Evolutionary conservation across 495 filamentous ascomycete genomes (phyloP).

Genomic region (Staphylotrichum tortipilum): DNA sequence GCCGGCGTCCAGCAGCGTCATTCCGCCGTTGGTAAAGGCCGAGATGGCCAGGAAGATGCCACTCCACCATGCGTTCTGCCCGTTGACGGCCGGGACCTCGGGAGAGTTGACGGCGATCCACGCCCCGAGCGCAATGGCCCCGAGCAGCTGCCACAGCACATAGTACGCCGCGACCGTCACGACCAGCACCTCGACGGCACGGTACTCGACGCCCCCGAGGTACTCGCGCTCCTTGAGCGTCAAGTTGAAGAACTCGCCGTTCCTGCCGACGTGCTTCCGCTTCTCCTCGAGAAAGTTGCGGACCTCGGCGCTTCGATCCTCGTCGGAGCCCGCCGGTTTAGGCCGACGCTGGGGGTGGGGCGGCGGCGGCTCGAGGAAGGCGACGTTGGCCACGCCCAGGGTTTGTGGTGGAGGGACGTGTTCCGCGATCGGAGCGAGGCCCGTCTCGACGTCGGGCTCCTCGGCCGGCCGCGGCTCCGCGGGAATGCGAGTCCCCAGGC

Average conservation of each 20-base stretch:
- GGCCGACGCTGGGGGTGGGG: background rate
- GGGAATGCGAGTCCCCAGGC: background rate
- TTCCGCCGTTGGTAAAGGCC: constrained; percentile 82
- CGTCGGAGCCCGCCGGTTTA: background rate
- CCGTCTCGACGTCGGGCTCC: constrained; percentile 1
- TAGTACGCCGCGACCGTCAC: constrained; percentile 69
- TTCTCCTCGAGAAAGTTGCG: constrained; percentile 22
- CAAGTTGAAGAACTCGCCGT: constrained; percentile 65
- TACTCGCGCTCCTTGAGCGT: constrained; percentile 58
- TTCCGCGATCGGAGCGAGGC: background rate
- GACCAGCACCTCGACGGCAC: constrained; percentile 62
- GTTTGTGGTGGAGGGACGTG: background rate
- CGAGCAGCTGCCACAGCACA: constrained; percentile 60
- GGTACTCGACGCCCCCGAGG: constrained; percentile 74
- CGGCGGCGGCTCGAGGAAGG: background rate
- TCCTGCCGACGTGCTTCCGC: constrained; percentile 46
- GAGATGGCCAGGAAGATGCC: constrained; percentile 63
- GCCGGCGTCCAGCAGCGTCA: constrained; percentile 76
- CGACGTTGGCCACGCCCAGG: background rate
- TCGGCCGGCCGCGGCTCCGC: no score
- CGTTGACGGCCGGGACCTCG: constrained; percentile 53
- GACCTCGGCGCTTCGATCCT: background rate
- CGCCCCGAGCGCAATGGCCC: constrained; percentile 60
- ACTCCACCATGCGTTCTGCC: constrained; percentile 56
- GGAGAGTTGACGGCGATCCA: constrained; percentile 58